These are phyloP conservation scores for Saprolegnia parasitica DNA, from an alignment of 352 stramenopile species.

Conservation along the genomic window DNA sequence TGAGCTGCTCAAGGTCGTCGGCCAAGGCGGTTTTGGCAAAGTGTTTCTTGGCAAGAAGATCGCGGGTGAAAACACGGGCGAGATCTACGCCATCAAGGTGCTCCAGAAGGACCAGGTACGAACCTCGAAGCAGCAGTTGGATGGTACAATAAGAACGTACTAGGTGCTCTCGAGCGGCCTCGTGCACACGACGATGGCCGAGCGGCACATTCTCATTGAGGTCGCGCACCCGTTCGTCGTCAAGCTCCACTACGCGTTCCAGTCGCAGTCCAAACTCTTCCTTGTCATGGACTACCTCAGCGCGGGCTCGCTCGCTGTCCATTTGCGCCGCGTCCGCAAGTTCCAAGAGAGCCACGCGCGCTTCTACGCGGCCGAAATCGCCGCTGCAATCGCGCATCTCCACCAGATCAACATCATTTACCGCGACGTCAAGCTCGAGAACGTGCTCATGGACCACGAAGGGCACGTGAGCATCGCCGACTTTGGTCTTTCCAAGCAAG, in stretches of 20 bases:
- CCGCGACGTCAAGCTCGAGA: constrained; percentile 94
- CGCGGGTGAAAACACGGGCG: constrained; percentile 74
- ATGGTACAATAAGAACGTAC: no score
- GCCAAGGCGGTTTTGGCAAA: constrained; percentile 96
- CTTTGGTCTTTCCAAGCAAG: constrained; percentile 92
- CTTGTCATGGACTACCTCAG: constrained; percentile 92
- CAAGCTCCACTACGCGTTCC: constrained; percentile 93
- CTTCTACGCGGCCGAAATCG: constrained; percentile 95
- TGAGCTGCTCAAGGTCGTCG: constrained; percentile 96
- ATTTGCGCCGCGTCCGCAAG: constrained; percentile 82
- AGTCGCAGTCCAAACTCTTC: constrained; percentile 90
- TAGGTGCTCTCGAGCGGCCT: constrained; percentile 82
- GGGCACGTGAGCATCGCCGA: constrained; percentile 92
- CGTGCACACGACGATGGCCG: constrained; percentile 91
- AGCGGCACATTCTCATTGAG: constrained; percentile 89
- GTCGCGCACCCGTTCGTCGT: constrained; percentile 93
- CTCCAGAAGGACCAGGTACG: constrained; percentile 85
- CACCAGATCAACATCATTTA: constrained; percentile 95
- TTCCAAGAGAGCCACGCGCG: constrained; percentile 86
- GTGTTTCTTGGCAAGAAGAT: constrained; percentile 97
- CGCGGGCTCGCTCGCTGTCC: constrained; percentile 84
- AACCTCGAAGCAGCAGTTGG: no score
- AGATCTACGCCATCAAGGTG: constrained; percentile 99
- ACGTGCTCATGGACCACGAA: constrained; percentile 92
- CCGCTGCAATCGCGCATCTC: constrained; percentile 82